phyloP scores from a whole-genome alignment of 495 filamentous ascomycete species.

The Penicillium argentinense region DNA sequence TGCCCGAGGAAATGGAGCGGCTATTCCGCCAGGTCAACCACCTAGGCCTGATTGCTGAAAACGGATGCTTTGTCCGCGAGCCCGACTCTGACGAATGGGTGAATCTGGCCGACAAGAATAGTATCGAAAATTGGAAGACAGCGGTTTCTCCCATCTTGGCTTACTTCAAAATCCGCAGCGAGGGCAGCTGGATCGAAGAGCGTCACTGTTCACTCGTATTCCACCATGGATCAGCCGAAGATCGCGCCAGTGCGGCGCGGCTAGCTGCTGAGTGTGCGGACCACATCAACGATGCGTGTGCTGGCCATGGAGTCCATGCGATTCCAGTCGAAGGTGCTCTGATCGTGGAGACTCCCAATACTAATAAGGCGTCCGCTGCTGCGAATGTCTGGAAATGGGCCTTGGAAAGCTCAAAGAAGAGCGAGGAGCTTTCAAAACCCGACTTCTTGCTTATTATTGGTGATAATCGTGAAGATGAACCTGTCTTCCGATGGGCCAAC shows the following conservation, averaged over 20 bases:
- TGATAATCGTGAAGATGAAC: constrained; percentile 88
- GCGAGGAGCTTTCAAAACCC: constrained; percentile 40
- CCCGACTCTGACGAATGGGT: constrained; percentile 67
- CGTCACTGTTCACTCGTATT: constrained; percentile 84
- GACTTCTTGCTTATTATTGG: constrained; percentile 87
- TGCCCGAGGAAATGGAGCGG: constrained; percentile 81
- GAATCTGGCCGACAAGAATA: constrained; percentile 65
- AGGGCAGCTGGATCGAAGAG: constrained; percentile 82
- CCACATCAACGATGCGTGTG: constrained; percentile 90
- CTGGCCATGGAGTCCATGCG: constrained; percentile 77
- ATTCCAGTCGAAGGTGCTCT: constrained; percentile 76
- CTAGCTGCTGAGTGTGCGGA: constrained; percentile 84
- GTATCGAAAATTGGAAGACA: constrained; percentile 72
- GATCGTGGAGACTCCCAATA: constrained; percentile 75
- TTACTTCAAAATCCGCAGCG: constrained; percentile 86
- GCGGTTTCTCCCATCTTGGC: constrained; percentile 72
- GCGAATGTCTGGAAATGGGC: constrained; percentile 62
- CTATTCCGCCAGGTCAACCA: constrained; percentile 76
- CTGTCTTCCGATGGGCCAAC: constrained; percentile 92
- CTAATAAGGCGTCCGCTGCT: constrained; percentile 82
- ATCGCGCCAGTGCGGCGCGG: constrained; percentile 65
- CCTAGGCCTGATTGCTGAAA: constrained; percentile 87
- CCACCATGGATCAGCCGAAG: constrained; percentile 80
- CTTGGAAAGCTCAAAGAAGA: constrained; percentile 33
- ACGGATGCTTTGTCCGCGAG: constrained; percentile 83